Evolutionary conservation across 805 yeast species (phyloP).

Genomic region (Blastobotrys robertii): DNA sequence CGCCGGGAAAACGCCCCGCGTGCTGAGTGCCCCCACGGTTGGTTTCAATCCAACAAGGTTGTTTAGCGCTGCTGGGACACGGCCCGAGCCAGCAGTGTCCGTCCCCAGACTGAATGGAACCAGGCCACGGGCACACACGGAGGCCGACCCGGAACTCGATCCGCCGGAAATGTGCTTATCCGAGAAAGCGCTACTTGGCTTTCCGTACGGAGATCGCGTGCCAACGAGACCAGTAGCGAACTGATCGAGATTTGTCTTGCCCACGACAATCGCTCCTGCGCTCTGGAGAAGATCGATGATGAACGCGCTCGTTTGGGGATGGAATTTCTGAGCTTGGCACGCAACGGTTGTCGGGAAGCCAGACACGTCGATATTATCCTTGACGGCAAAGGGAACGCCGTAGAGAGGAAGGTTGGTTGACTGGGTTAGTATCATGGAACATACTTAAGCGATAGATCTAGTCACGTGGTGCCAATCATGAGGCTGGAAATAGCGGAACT

Average conservation of each 20-base stretch:
- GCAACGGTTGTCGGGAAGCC: constrained; percentile 88
- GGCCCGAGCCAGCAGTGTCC: constrained; percentile 96
- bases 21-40: constrained; percentile 76
- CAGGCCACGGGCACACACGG: constrained; percentile 78
- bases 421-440: constrained; percentile 1
- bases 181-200: constrained; percentile 71
- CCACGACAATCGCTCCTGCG: constrained; percentile 90
- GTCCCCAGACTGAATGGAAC: constrained; percentile 90
- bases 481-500: neutral
- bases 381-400: constrained; percentile 93
- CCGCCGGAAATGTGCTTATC: constrained; percentile 84
- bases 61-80: constrained; percentile 94
- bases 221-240: constrained; percentile 98
- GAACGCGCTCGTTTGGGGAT: constrained; percentile 64
- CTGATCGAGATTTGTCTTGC: constrained; percentile 93
- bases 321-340: constrained; percentile 73
- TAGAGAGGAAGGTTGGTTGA: constrained; percentile 44
- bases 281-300: constrained; percentile 62
- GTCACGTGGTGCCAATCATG: neutral
- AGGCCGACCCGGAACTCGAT: constrained; percentile 92
- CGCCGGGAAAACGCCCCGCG: constrained; percentile 93
- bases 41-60: constrained; percentile 91
- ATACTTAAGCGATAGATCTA: too few species aligned
- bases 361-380: constrained; percentile 86
- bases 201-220: constrained; percentile 89